Evolutionary conservation across 768 basidiomycete genomes (phyloP).

Genomic region (Russula sp.): DNA sequence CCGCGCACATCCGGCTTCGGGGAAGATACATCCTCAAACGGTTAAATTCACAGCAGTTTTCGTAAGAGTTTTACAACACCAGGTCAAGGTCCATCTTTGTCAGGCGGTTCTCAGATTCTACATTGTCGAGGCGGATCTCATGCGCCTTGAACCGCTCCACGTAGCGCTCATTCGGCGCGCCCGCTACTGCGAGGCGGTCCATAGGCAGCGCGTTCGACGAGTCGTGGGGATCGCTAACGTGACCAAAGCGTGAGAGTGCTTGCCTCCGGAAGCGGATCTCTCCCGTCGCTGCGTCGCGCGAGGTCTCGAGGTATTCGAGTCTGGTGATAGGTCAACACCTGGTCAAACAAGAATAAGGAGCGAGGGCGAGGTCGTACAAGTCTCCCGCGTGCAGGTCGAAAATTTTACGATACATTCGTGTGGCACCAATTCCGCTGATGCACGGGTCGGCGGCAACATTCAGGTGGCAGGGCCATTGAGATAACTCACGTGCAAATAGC

Average conservation of each 20-base stretch:
- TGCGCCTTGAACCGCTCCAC: conserved; percentile 5
- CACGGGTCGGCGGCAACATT: not conserved
- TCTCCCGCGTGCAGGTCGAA: conserved; percentile 5
- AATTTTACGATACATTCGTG: conserved; percentile 18
- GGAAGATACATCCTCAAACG: not conserved
- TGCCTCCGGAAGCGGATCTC: conserved; percentile 18
- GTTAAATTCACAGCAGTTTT: not conserved
- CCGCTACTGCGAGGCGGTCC: not conserved
- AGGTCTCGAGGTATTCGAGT: conserved; percentile 19
- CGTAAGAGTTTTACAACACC: conserved; percentile 3
- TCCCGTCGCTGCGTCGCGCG: conserved; percentile 11
- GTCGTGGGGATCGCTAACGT: not conserved
- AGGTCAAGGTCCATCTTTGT: conserved; percentile 8
- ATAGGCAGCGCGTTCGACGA: no score
- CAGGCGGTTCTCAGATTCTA: not conserved
- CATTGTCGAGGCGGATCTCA: conserved; percentile 9
- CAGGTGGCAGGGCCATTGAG: not conserved
- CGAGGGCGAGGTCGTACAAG: not conserved
- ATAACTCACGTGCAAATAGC: conserved; percentile 15
- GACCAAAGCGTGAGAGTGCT: conserved; percentile 1
- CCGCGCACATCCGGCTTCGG: no score
- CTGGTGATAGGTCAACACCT: not conserved
- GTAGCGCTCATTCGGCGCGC: not conserved
- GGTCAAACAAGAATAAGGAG: not conserved
- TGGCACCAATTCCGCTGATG: conserved; percentile 16